phyloP scores from a whole-genome alignment of 305 asterid species.

The Ajuga reptans region DNA sequence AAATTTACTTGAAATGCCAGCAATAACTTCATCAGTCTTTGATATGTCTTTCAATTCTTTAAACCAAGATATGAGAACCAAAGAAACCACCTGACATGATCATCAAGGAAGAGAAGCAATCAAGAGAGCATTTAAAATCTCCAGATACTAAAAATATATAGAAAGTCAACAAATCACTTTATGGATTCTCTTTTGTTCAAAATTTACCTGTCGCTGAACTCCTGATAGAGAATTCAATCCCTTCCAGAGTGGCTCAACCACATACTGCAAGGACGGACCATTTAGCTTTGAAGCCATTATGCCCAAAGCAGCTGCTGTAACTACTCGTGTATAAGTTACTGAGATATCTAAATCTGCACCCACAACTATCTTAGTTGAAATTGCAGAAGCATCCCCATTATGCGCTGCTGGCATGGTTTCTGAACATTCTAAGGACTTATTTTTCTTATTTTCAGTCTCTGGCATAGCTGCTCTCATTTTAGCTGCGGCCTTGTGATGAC shows the following conservation, averaged over 20 bases:
- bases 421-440: conserved; percentile 36
- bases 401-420: conserved; percentile 45
- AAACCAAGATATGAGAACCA: conserved; percentile 90
- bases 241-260: conserved; percentile 73
- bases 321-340: conserved; percentile 80
- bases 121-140: not conserved
- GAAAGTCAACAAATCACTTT: not conserved
- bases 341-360: conserved; percentile 89
- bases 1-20: conserved; percentile 54
- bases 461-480: conserved; percentile 78
- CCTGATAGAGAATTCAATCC: conserved; percentile 79
- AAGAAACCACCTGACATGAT: conserved; percentile 69
- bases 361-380: conserved; percentile 66
- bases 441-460: conserved; percentile 50
- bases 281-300: conserved; percentile 68
- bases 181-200: conserved; percentile 14
- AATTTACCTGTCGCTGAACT: conserved; percentile 89
- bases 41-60: conserved; percentile 52
- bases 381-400: conserved; percentile 55
- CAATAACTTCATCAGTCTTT: conserved; percentile 41
- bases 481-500: conserved; percentile 94
- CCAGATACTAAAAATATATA: conserved; percentile 4
- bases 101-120: conserved; percentile 21
- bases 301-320: conserved; percentile 83
- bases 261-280: conserved; percentile 53